phyloP scores from a whole-genome alignment of 495 filamentous ascomycete species.

The Choiromyces venosus region DNA sequence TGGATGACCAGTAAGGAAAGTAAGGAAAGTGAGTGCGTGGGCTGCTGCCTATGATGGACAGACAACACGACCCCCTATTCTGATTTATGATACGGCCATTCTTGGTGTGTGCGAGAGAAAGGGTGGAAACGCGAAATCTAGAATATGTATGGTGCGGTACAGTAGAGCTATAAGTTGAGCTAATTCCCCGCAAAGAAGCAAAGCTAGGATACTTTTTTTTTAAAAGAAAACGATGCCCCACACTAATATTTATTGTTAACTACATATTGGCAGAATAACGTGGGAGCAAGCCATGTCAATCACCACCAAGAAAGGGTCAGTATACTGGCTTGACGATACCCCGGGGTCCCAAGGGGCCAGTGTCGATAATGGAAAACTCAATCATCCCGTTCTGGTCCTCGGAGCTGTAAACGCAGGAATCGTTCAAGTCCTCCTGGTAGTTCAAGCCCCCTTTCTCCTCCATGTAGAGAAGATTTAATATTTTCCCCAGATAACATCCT shows the following conservation, averaged over 20 bases:
- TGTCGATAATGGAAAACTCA: not conserved
- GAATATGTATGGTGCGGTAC: not conserved
- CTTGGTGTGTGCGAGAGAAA: not conserved
- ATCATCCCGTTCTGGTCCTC: not conserved
- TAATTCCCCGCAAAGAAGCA: not conserved
- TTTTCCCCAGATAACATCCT: not conserved
- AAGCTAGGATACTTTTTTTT: not conserved
- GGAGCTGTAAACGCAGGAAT: not conserved
- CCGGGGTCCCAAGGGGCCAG: not conserved
- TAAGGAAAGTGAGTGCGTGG: no score
- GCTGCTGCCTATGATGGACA: not conserved
- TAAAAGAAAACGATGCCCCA: not conserved
- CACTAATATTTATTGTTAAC: no score
- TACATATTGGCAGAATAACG: not conserved
- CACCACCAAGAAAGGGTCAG: not conserved
- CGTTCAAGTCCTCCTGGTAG: not conserved
- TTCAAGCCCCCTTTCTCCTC: not conserved
- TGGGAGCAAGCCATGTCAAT: not conserved
- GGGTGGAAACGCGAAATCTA: not conserved
- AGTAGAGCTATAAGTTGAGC: not conserved
- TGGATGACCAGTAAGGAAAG: no score
- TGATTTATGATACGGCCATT: not conserved
- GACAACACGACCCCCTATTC: not conserved
- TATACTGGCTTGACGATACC: not conserved
- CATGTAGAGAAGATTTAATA: not conserved